Base-by-base conservation (phyloP, 495 filamentous ascomycete genomes). In the Venustampulla echinocandica region DNA sequence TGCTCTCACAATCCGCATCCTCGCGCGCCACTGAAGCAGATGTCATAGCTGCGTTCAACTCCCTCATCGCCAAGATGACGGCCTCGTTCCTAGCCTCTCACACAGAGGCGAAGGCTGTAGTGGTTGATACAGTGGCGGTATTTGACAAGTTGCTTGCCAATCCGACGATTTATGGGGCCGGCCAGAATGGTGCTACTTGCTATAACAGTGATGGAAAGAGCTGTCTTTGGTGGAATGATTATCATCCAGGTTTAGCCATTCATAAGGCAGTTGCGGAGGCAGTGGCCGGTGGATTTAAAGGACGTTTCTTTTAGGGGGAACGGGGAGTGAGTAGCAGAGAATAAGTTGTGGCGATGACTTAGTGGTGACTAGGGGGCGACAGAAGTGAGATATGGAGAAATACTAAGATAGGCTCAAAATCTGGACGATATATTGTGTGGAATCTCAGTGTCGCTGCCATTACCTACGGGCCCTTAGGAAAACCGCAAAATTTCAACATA, bases 131-230 rank as follows among this genome's bases (percentile, higher is more conserved):
- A 0, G 42, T 47, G 14, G 46, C 25, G 7, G 56, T 61, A 3
- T 73, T 75, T 53, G 59, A 65, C 47, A 51, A 25, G 17, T 64
- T 61, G 1, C 49, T 75, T 19, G 54, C 62, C 19, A 65, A 71
- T 46, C 69, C 70, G 6, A 60, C 53, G 4, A 53, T 33, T 11
- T 72, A 71, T 50, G 69, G 69, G 2, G 61, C 69, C 10, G 27
- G 27, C 7, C 6, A 30, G 27, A 53, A 62, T 9, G 59, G 71
- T 43, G 61, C 64, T 20, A 64, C 55, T 10, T 73, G 69, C 54
- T 65, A 57, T 36, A 73, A 71, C 36, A 44, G 34, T 1, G 61
- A 75, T 47, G 69, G 71, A 10, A 57, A 47, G 27, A 50, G 19
- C 15, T 55, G 52, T 46, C 21, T 55, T 7, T 55, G 52, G 52